Evolutionary conservation across 1,284 basidiomycete genomes (phyloP).

Genomic region (Gomphus bonarii): DNA sequence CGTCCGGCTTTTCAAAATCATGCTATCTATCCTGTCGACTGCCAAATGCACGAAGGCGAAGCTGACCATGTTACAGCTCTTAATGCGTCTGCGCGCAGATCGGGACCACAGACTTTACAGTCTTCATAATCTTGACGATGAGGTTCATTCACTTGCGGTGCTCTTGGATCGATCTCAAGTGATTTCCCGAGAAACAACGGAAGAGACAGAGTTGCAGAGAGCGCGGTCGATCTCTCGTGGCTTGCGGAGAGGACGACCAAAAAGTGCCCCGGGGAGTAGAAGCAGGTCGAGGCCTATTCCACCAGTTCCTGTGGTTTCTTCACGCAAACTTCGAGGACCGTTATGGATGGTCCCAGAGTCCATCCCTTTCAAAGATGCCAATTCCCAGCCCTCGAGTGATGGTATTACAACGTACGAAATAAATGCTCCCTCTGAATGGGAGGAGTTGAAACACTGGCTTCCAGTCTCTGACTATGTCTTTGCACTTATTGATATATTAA

Average conservation of each 20-base stretch:
- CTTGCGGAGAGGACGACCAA: conserved; percentile 32
- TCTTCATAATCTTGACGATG: conserved; percentile 37
- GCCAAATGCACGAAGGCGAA: conserved; percentile 54
- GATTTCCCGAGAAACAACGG: conserved; percentile 17
- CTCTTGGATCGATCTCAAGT: conserved; percentile 38
- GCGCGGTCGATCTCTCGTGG: conserved; percentile 47
- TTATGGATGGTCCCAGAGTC: conserved; percentile 79
- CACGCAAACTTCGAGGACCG: conserved; percentile 30
- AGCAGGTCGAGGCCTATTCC: conserved; percentile 41
- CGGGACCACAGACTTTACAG: conserved; percentile 79
- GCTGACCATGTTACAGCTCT: conserved; percentile 74
- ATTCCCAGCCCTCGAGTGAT: conserved; percentile 62
- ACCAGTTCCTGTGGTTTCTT: conserved; percentile 20
- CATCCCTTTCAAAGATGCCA: conserved; percentile 56
- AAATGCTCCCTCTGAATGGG: conserved; percentile 32
- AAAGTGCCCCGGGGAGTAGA: conserved; percentile 44
- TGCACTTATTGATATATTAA: conserved; percentile 59
- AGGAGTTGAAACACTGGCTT: conserved; percentile 43
- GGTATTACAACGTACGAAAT: conserved; percentile 69
- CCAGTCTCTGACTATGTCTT: conserved; percentile 75
- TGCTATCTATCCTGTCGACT: conserved; percentile 34
- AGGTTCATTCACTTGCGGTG: conserved; percentile 39
- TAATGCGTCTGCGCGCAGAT: conserved; percentile 85
- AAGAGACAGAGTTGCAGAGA: conserved; percentile 33
- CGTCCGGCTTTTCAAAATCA: conserved; percentile 37